A percentile compares a stretch with the other conserved stretches of the same genome.
Conservation (phyloP, 148 eudicot genomes). For the Silene uniflora region DNA sequence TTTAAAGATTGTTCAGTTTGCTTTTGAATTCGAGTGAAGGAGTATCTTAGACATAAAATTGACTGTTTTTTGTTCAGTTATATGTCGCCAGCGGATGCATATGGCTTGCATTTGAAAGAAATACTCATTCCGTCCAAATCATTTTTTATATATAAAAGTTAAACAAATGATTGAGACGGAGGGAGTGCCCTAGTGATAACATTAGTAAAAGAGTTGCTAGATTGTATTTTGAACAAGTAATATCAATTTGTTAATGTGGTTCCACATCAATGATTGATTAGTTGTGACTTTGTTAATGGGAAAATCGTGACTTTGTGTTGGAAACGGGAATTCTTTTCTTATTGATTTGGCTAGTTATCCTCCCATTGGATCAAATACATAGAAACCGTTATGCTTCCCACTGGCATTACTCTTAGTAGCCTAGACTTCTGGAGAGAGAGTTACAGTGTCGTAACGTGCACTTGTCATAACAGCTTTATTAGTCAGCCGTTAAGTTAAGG, state of each 20-base stretch:
- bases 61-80: not conserved
- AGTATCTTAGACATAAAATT: not conserved
- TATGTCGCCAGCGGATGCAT: no score
- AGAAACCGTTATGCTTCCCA: not conserved
- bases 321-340: not conserved
- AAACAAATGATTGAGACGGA: not conserved
- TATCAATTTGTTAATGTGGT: no score
- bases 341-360: not conserved
- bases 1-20: no score
- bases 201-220: not conserved
- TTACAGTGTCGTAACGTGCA: no score
- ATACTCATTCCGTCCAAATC: no score
- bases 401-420: not conserved
- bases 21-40: not conserved
- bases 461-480: no score
- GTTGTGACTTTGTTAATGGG: no score
- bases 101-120: not conserved
- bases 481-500: no score
- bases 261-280: no score
- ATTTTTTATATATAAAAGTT: no score
- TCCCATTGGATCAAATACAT: not conserved
- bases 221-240: not conserved
- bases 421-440: not conserved
- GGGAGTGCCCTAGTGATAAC: not conserved
- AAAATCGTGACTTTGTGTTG: no score